Evolutionary conservation across 2,329 filamentous ascomycete species (phyloP), one percentile per base, ranked within the genome.

Genomic region (Xylaria sp.): DNA sequence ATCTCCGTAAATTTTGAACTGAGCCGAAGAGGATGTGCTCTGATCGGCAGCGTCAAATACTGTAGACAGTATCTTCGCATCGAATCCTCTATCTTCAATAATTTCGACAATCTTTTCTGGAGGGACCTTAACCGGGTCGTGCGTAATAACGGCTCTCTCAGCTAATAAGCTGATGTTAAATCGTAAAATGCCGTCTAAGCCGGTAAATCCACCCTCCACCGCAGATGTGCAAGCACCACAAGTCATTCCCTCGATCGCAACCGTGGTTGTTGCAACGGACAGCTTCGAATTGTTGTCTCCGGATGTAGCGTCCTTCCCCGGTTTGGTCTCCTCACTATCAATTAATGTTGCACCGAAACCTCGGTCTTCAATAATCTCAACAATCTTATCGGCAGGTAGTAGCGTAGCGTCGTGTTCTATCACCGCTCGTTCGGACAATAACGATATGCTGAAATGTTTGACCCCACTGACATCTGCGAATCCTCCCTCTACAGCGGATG

Each of bases 111-210:
- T 93, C 78, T 92, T 87, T 13, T 93, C 90, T 0, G 92, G 81
- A 0, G 91, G 80, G 1, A 98, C 83, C 75, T 91, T 89, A 1
- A 86, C 80, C 0, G 91, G 85, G 74, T 97, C 91, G 78, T 98
- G 95, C 1, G 94, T 87, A 72, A 97, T 89, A 45, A 97, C 91
- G 4, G 94, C 95, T 68, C 95, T 90, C 79, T 98, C 96, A 4
- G 96, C 97, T 36, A 98, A 86, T 72, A 99, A 83, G 80, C 93
- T 97, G 79, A 99, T 97, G 77, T 97, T 97, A 84, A 98, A 97
- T 72, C 94, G 93, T 64, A 93, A 77, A 18, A 98, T 80, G 25
- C 96, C 96, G 10, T 92, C 89, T 1, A 95, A 81, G 70, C 87
- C 88, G 72, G 89, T 88, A 80, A 99, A 96, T 3, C 92, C 93